Base-by-base conservation (phyloP, 2,329 filamentous ascomycete genomes). In the Aspergillus sp. region DNA sequence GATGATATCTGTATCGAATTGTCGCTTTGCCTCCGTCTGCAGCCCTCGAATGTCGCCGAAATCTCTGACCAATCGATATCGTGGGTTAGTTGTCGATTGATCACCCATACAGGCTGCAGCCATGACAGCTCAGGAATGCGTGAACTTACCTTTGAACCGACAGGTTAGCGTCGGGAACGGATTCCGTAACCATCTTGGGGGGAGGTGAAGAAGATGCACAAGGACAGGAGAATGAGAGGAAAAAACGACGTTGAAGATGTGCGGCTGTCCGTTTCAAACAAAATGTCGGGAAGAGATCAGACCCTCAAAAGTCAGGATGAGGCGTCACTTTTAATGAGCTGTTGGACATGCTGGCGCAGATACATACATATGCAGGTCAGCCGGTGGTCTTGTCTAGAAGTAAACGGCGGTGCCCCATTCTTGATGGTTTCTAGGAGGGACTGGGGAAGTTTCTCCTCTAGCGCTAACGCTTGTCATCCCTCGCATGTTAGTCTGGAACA, bases 261-360 rank as follows among this genome's bases (percentile, higher is more conserved):
- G 60, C 54, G 52, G 56, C 54, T 21, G 44, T 47, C 41, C 58
- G 53, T 42, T 32, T 54, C 17, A 58, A 47, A 47, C 44, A 60
- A 36, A 42, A 57, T 55, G 38, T 56, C 42, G 21, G 52, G 38
- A 61, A 59, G 42, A 58, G 53, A 59, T 58, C 54, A 60, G 36
- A 38, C 17, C 49, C 15, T 52, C 41, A 62, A 27, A 51, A 42
- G 54, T 36, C 51, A 44, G 65, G 66, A 62, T 66, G 64, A 67
- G 65, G 62, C 65, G 58, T 68, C 66, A 66, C 65, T 68, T 69
- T 67, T 62, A 69, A 69, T 66, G 59, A 64, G 52, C 61, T 59
- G 61, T 57, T 25, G 58, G 53, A 54, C 41, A 19, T 63, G 54
- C 42, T 61, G 55, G 57, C 49, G 54, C 57, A 58, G 59, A 66